These are phyloP conservation scores for Talaromyces funiculosus DNA, from an alignment of 2,329 filamentous ascomycete species.

Conservation along the genomic window DNA sequence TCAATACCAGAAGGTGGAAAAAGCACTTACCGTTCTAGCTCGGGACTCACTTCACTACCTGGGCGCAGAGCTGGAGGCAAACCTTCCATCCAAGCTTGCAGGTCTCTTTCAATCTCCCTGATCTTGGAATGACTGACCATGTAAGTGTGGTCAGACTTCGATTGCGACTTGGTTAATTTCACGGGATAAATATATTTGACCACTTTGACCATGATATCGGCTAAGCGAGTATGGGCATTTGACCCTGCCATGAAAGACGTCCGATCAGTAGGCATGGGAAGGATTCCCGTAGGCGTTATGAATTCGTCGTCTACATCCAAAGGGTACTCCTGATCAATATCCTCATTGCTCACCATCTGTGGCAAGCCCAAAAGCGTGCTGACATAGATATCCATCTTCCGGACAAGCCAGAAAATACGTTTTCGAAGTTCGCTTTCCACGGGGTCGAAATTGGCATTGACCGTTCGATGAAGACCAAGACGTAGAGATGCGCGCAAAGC, in stretches of 20 bases:
- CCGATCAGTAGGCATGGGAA: conserved; percentile 50
- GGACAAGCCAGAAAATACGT: conserved; percentile 52
- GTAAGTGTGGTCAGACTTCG: conserved; percentile 51
- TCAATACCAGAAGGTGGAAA: background rate
- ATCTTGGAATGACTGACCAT: conserved; percentile 60
- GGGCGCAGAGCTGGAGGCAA: conserved; percentile 74
- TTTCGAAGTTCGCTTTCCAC: conserved; percentile 69
- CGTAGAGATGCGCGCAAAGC: conserved; percentile 69
- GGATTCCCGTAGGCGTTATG: conserved; percentile 42
- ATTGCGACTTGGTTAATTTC: conserved; percentile 43
- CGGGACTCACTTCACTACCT: conserved; percentile 66
- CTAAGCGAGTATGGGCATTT: conserved; percentile 56
- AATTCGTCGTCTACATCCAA: conserved; percentile 43
- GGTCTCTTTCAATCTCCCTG: conserved; percentile 57
- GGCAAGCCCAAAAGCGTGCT: conserved; percentile 46
- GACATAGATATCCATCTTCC: conserved; percentile 48
- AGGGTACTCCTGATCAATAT: conserved; percentile 47
- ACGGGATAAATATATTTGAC: conserved; percentile 61
- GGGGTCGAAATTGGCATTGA: conserved; percentile 63
- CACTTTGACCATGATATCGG: conserved; percentile 55
- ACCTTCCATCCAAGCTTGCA: conserved; percentile 58
- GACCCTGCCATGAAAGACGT: conserved; percentile 55
- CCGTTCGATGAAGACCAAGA: conserved; percentile 69
- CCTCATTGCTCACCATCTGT: conserved; percentile 45
- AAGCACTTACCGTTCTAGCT: conserved; percentile 66